Base-by-base conservation (phyloP, 1,284 basidiomycete species). In the Ceratobasidium sp. region DNA sequence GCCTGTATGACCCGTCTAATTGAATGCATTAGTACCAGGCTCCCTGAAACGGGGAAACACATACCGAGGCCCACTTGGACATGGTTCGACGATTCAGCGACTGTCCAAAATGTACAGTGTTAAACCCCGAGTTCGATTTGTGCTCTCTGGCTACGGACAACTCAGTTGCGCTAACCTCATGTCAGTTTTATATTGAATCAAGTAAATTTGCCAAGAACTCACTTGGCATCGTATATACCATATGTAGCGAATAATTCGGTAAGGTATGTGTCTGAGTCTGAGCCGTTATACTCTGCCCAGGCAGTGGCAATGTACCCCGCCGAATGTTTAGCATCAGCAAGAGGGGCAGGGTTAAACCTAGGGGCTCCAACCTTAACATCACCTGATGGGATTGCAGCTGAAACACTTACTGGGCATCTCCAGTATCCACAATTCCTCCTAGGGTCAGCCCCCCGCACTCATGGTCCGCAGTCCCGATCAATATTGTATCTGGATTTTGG, bases 381-480 rank as follows among this genome's bases (percentile, higher is more conserved):
- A 66, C 13, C 34, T 15, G 3, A 51, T 37, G 13, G 3, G 34
- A 22, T 40, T n/a, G 51, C 17, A 19, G 17, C 17, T 19, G 7
- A 13, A 54, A 17, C 6, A 75, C 73, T 56, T 25, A 75, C 76
- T 77, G 76, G 15, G 71, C 65, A 25, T 77, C 61, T 8, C 76
- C 76, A 8, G 51, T 64, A 11, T 59, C 61, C 15, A 65, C 62
- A 9, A 77, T 73, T 11, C 76, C 76, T 77, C 82, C 81, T 2
- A 82, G 75, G 2, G 81, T 80, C 13, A 83, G 73, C 6, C 82
- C 82, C 54, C 82, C 82, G 49, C 81, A 82, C 78, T 83, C 82
- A 57, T 80, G 79, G 76, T 83, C 82, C 1, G 80, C 80, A 1
- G 81, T 81, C 19, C 80, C 80, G 37, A 83, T 80, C 6, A 83